phyloP scores from a whole-genome alignment of 2,329 filamentous ascomycete genomes.

The Aspergillus carbonarius region DNA sequence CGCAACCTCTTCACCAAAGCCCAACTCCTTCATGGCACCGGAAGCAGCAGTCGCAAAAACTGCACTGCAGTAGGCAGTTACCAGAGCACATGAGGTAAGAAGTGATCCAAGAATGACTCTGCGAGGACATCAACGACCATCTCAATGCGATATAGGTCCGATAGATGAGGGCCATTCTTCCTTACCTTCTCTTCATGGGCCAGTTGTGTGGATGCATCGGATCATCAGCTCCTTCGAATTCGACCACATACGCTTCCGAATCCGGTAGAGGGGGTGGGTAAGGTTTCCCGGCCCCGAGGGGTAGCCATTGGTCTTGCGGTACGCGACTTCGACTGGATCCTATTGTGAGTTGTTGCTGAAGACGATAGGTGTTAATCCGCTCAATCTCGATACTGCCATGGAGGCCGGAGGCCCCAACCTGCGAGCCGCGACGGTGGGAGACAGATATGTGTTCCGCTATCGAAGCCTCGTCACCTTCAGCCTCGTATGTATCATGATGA shows the following conservation, averaged over 20 bases:
- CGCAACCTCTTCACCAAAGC: conserved; percentile 42
- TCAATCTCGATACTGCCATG: conserved; percentile 14
- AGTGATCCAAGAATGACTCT: conserved; percentile 19
- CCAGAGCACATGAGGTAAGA: conserved; percentile 30
- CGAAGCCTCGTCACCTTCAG: neutral
- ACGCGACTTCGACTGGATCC: conserved; percentile 17
- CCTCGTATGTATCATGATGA: neutral
- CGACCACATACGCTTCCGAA: conserved; percentile 54
- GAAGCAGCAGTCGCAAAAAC: conserved; percentile 66
- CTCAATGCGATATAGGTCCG: too few species aligned
- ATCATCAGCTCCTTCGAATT: conserved; percentile 54
- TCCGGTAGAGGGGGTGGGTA: conserved; percentile 51
- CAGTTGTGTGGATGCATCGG: conserved; percentile 54
- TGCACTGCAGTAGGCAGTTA: conserved; percentile 51
- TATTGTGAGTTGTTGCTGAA: conserved; percentile 20
- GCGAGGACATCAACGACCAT: neutral
- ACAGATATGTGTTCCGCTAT: neutral
- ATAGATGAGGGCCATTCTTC: neutral
- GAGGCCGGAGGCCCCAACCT: neutral
- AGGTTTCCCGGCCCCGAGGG: conserved; percentile 41
- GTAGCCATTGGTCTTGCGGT: conserved; percentile 18
- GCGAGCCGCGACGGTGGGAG: neutral
- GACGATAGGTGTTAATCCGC: conserved; percentile 18
- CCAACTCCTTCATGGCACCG: conserved; percentile 50
- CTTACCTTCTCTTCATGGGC: conserved; percentile 45